Conservation (phyloP, 441 rosid genomes). For the Aleurites moluccanus region DNA sequence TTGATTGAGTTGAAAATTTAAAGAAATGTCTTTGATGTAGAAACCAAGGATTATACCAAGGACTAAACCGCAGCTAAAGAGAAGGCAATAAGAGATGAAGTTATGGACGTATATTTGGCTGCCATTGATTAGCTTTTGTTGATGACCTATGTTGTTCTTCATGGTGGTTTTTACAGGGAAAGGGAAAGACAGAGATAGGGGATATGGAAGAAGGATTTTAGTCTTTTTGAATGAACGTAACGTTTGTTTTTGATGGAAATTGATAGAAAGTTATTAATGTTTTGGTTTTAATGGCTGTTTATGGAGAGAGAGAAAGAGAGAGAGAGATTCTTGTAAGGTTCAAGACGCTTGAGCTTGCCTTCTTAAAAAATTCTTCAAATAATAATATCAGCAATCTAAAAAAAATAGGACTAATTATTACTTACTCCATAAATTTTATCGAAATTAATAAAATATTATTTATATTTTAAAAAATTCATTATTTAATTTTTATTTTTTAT, state of each 20-base stretch:
- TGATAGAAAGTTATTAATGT: neutral
- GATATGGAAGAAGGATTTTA: neutral
- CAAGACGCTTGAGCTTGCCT: conserved; percentile 9
- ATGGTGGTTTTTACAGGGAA: neutral
- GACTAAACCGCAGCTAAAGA: conserved; percentile 51
- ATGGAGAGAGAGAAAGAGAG: neutral
- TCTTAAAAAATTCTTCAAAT: neutral
- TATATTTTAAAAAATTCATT: too few species aligned
- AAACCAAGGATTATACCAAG: conserved; percentile 53
- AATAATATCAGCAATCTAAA: too few species aligned
- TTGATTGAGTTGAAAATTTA: conserved; percentile 49
- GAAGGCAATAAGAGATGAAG: conserved; percentile 40
- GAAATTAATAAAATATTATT: too few species aligned
- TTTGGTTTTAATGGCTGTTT: neutral
- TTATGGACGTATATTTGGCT: conserved; percentile 30
- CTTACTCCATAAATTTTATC: too few species aligned
- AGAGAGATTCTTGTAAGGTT: conserved; percentile 11
- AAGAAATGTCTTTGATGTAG: conserved; percentile 42
- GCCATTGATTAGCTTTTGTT: conserved; percentile 12
- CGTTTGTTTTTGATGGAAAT: neutral
- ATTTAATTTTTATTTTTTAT: too few species aligned
- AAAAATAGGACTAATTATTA: too few species aligned
- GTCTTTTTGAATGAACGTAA: neutral
- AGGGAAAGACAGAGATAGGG: neutral
- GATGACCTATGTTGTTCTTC: conserved; percentile 21